Evolutionary conservation across 2,329 filamentous ascomycete genomes (phyloP).

Genomic region (Didymella pomorum): DNA sequence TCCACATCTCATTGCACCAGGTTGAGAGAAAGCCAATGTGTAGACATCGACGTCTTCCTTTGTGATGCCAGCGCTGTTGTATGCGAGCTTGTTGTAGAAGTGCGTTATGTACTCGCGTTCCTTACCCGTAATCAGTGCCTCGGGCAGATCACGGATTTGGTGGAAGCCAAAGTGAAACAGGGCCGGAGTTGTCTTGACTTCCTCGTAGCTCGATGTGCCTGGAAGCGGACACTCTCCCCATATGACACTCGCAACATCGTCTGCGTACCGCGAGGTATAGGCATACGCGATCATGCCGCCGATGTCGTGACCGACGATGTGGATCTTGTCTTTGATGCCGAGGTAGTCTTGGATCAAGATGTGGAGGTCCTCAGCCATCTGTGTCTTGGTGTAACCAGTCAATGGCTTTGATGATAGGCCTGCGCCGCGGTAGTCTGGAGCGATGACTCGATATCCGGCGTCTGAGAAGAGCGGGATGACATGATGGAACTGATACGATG

Average conservation of each 20-base stretch:
- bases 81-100: not conserved
- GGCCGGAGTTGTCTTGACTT: not conserved
- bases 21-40: not conserved
- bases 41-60: not conserved
- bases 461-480: not conserved
- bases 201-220: not conserved
- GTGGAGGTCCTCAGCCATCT: not conserved
- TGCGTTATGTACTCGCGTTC: not conserved
- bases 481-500: not conserved
- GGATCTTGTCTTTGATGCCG: not conserved
- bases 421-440: not conserved
- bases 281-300: not conserved
- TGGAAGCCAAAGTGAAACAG: not conserved
- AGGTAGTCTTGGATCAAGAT: not conserved
- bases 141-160: not conserved
- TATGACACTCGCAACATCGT: not conserved
- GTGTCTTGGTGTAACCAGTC: not conserved
- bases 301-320: not conserved
- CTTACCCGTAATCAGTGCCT: not conserved
- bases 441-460: not conserved
- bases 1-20: not conserved
- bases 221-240: not conserved
- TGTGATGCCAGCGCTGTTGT: not conserved
- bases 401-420: not conserved
- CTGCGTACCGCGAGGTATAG: not conserved